Evolutionary conservation across 345 rosid genomes (phyloP), one percentile per base, ranked within the genome.

Genomic region (Boechera stricta): DNA sequence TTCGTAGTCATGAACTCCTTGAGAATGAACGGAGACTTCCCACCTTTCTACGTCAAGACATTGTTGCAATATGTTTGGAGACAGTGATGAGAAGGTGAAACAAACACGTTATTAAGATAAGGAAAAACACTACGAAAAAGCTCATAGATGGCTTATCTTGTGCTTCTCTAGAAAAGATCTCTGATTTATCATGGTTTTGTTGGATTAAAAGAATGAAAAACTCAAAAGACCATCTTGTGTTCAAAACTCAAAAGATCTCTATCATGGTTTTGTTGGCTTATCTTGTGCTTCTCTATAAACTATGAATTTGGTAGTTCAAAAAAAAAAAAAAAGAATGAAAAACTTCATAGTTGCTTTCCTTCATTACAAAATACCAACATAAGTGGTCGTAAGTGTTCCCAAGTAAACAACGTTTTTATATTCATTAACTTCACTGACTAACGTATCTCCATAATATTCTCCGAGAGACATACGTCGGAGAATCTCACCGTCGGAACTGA

Each of bases 371-470:
- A 18, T 58, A 24, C 75, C 80, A 62, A 77, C 41, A 41, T 62
- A 76, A 32, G n/a, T 42, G 48, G 64, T 69, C 32, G 80, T 76
- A 1, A 53, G 64, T 62, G 80, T 60, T 69, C 80, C 75, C 15
- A 76, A 35, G 38, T 69, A 69, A 42, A 69, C n/a, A 52, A 76
- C 48, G 12, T 2, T 54, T 51, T 62, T 61, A 44, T 53, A 69
- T 76, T 69, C 75, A 60, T 76, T 69, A 29, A 32, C 80, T 76
- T 76, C 70, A 65, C 72, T 74, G 7, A 74, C 74, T 61, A 76
- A 69, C 6, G 79, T 76, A 62, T 69, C 55, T 31, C 74, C 64
- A 11, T 76, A 76, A 61, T 61, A 76, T 69, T 69, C 69, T 41
- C 74, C 79, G 18, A 76, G 79, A 60, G 74, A 52, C 0, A 68